Percentiles rank a stretch among this genome's conserved stretches.
Conservation (phyloP, 495 filamentous ascomycete genomes). For the Xylaria scruposa region DNA sequence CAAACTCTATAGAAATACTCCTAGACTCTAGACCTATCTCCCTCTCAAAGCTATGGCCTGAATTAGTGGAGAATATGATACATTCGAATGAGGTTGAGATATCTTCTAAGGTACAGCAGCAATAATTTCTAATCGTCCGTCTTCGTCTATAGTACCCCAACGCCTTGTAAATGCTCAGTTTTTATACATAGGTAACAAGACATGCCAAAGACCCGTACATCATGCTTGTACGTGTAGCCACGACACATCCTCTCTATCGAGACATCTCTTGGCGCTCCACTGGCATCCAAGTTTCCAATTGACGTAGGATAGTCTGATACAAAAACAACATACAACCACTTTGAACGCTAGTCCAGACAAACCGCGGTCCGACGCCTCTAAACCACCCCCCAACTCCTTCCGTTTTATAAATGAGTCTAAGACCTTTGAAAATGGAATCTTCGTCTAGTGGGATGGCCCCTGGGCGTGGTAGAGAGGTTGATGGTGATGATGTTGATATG, state of each 20-base stretch:
- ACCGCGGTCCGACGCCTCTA: constrained; percentile 88
- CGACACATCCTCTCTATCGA: constrained; percentile 21
- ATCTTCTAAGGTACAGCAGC: constrained; percentile 22
- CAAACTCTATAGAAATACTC: no score
- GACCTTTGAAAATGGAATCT: constrained; percentile 82
- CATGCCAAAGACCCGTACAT: not conserved
- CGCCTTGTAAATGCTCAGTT: constrained; percentile 26
- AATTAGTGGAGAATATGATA: constrained; percentile 14
- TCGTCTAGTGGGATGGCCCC: constrained; percentile 82
- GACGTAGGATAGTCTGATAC: constrained; percentile 86
- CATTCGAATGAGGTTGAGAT: constrained; percentile 26
- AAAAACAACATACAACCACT: constrained; percentile 96
- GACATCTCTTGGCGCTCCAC: constrained; percentile 40
- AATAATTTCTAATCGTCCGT: constrained; percentile 25
- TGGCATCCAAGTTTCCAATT: constrained; percentile 65
- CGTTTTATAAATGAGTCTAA: constrained; percentile 84
- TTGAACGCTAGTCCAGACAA: constrained; percentile 98
- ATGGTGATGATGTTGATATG: constrained; percentile 87
- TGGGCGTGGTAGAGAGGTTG: constrained; percentile 75
- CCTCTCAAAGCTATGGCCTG: not conserved
- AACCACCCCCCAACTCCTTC: constrained; percentile 93
- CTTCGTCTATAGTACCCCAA: constrained; percentile 28
- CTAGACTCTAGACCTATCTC: not conserved
- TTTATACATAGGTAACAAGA: constrained; percentile 30
- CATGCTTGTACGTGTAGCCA: constrained; percentile 21